These are phyloP conservation scores for Lachnellula arida DNA, from an alignment of 2,329 filamentous ascomycete species.

Conservation along the genomic window DNA sequence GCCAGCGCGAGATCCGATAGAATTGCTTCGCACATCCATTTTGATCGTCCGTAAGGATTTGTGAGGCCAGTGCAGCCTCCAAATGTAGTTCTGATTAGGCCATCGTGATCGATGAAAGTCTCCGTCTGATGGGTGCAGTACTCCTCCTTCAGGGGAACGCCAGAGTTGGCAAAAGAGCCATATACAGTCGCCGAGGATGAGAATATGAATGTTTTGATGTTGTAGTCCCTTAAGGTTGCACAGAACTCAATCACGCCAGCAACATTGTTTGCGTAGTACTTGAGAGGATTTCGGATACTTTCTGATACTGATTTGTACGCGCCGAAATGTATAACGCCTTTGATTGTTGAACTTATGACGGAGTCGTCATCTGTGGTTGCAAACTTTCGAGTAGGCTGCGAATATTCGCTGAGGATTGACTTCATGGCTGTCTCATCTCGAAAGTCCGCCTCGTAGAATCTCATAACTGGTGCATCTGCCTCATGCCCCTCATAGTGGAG, in stretches of 20 bases:
- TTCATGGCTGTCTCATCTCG: conserved; percentile 21
- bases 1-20: conserved; percentile 56
- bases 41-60: conserved; percentile 60
- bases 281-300: conserved; percentile 53
- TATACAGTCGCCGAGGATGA: conserved; percentile 64
- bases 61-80: conserved; percentile 53
- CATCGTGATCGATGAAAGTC: conserved; percentile 38
- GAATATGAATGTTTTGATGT: conserved; percentile 62
- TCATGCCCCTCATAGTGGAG: conserved; percentile 11
- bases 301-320: conserved; percentile 62
- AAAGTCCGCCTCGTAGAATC: conserved; percentile 28
- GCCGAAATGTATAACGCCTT: conserved; percentile 62
- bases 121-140: conserved; percentile 48
- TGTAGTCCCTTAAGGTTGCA: conserved; percentile 48
- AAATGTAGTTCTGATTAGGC: conserved; percentile 36
- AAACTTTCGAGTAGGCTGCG: conserved; percentile 36
- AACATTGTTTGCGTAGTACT: conserved; percentile 64
- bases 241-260: conserved; percentile 57
- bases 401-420: conserved; percentile 20
- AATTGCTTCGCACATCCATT: conserved; percentile 63
- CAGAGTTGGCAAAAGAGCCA: conserved; percentile 46
- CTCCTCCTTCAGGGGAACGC: conserved; percentile 48
- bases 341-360: conserved; percentile 42
- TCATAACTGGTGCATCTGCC: conserved; percentile 14
- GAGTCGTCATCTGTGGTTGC: neutral